Conservation (phyloP, 192 early-diverging fungal species). For the Coemansia sp. region DNA sequence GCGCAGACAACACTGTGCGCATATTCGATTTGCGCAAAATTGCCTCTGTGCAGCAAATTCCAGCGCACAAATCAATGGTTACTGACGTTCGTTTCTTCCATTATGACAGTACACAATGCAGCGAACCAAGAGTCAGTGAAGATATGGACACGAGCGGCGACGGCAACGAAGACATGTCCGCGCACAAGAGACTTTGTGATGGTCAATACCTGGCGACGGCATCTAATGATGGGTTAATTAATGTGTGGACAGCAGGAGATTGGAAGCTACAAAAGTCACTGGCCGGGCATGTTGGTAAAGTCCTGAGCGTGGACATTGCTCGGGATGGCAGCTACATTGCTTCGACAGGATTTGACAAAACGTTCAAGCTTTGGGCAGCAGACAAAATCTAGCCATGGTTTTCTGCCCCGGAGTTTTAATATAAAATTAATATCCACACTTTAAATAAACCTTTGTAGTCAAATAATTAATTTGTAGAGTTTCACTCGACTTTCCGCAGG, state of each 20-base stretch:
- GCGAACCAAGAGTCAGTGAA: constrained; percentile 7
- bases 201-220: constrained; percentile 80
- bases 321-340: constrained; percentile 80
- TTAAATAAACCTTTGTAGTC: not conserved
- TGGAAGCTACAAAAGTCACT: constrained; percentile 88
- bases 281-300: constrained; percentile 85
- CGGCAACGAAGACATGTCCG: constrained; percentile 1
- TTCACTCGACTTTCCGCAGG: not conserved
- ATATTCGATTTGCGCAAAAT: constrained; percentile 85
- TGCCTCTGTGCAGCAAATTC: constrained; percentile 54
- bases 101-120: constrained; percentile 14
- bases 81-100: constrained; percentile 74
- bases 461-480: not conserved
- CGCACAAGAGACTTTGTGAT: constrained; percentile 32
- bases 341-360: constrained; percentile 86
- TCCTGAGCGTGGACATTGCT: constrained; percentile 83
- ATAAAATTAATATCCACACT: not conserved
- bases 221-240: constrained; percentile 89
- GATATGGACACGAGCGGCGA: constrained; percentile 21
- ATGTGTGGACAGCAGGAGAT: constrained; percentile 92
- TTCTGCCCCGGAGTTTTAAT: not conserved
- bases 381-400: constrained; percentile 37
- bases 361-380: constrained; percentile 87
- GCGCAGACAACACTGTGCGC: constrained; percentile 86
- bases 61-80: constrained; percentile 89